phyloP scores from a whole-genome alignment of 2,329 filamentous ascomycete genomes.

The Aspergillus pseudonomiae region DNA sequence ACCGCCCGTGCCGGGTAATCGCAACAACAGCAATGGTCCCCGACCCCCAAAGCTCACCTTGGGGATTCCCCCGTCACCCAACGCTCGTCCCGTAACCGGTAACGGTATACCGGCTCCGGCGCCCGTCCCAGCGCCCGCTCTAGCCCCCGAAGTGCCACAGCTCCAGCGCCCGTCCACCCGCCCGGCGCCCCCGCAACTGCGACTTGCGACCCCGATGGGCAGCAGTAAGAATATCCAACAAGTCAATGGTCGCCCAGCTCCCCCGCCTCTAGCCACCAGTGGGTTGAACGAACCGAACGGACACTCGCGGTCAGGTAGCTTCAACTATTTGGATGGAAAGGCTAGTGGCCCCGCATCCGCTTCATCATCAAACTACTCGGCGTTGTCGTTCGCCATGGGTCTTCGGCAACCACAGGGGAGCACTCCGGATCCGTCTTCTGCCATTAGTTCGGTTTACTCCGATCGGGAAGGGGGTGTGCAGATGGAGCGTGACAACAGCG shows the following conservation, averaged over 20 bases:
- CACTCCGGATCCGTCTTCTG: conserved; percentile 83
- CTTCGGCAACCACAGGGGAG: conserved; percentile 62
- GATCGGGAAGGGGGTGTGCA: conserved; percentile 72
- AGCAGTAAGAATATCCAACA: conserved; percentile 70
- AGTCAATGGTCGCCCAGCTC: conserved; percentile 58
- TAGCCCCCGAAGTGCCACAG: conserved; percentile 31
- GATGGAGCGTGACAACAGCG: conserved; percentile 83
- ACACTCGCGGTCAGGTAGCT: conserved; percentile 82
- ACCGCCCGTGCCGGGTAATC: conserved; percentile 74
- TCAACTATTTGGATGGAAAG: conserved; percentile 73
- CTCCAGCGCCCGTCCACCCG: conserved; percentile 47
- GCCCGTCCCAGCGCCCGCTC: conserved; percentile 28
- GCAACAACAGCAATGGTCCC: conserved; percentile 61
- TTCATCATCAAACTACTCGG: conserved; percentile 82
- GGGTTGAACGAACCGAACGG: conserved; percentile 79
- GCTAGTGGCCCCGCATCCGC: conserved; percentile 82
- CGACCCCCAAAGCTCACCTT: conserved; percentile 79
- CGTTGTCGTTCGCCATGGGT: conserved; percentile 78
- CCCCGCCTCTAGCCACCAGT: conserved; percentile 65
- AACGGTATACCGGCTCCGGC: conserved; percentile 43
- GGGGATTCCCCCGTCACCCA: conserved; percentile 86
- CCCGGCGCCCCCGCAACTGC: conserved; percentile 75
- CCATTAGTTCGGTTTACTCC: conserved; percentile 82
- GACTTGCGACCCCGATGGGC: conserved; percentile 86
- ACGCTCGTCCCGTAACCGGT: conserved; percentile 70